Conservation (phyloP, 2,329 filamentous ascomycete genomes). For the Colletotrichum shisoi region DNA sequence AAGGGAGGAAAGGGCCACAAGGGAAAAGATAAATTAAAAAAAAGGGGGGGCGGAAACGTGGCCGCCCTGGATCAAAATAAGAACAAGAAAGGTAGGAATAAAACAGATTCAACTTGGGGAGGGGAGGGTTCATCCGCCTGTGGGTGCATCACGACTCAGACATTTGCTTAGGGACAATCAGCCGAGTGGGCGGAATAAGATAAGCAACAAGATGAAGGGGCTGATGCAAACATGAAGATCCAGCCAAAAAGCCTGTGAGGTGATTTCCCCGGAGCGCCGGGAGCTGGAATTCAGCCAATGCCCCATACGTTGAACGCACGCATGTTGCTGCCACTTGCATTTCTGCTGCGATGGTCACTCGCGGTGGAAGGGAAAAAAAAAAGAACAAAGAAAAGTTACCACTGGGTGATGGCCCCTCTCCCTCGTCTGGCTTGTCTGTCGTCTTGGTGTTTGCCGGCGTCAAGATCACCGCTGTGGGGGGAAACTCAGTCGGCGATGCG, state of each 20-base stretch:
- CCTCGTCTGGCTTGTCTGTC: neutral
- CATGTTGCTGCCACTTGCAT: neutral
- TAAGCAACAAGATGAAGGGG: constrained; percentile 34
- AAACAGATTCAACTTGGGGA: neutral
- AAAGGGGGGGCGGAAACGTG: constrained; percentile 16
- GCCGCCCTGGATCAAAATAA: constrained; percentile 24
- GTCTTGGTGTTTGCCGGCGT: constrained; percentile 3
- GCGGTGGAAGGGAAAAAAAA: neutral
- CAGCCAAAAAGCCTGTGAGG: neutral
- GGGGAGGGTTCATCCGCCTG: neutral
- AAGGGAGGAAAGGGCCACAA: neutral
- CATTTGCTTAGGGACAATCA: constrained; percentile 19
- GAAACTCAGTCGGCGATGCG: constrained; percentile 10
- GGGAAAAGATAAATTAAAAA: neutral
- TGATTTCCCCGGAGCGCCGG: neutral
- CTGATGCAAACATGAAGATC: constrained; percentile 8
- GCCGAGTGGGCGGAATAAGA: constrained; percentile 20
- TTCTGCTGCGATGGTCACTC: neutral
- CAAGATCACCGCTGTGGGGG: constrained; percentile 27
- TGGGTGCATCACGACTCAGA: constrained; percentile 36
- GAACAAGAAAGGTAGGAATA: constrained; percentile 4
- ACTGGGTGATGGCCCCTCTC: no score
- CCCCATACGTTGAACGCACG: neutral
- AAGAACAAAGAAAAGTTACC: no score
- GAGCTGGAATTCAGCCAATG: neutral